These are phyloP conservation scores for Albugo candida DNA, from an alignment of 352 stramenopile genomes.

Conservation along the genomic window DNA sequence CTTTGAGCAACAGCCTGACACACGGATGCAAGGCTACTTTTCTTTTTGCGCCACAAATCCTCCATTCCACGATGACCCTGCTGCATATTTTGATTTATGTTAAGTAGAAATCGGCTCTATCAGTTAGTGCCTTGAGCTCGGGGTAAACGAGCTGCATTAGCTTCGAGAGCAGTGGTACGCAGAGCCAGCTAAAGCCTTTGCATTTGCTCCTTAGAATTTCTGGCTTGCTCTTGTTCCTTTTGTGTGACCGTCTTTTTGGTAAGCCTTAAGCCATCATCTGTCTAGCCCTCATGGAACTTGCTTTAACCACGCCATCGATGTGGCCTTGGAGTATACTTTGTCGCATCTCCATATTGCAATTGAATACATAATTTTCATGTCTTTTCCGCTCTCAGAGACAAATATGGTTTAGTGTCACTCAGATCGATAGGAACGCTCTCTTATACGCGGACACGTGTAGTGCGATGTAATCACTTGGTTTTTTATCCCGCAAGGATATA, in stretches of 20 bases:
- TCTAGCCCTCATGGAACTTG: conserved; percentile 58
- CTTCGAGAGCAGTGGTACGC: conserved; percentile 44
- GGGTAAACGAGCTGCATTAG: conserved; percentile 49
- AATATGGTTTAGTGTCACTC: no score
- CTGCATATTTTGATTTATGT: conserved; percentile 36
- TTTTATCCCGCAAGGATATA: no score
- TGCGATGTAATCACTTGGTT: no score
- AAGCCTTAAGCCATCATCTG: conserved; percentile 48
- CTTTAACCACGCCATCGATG: no score
- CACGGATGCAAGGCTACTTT: conserved; percentile 59
- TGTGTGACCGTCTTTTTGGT: conserved; percentile 62
- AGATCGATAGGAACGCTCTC: no score
- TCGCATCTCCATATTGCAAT: no score
- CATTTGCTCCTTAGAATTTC: conserved; percentile 53
- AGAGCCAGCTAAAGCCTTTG: conserved; percentile 67
- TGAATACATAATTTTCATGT: no score
- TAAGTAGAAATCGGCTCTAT: conserved; percentile 32
- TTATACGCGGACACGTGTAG: no score
- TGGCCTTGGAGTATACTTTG: no score
- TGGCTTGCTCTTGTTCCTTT: conserved; percentile 66
- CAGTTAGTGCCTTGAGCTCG: conserved; percentile 54
- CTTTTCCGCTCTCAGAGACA: no score
- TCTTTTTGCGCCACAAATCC: conserved; percentile 55
- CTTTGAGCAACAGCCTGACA: conserved; percentile 47
- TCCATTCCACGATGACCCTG: conserved; percentile 69